phyloP scores from a whole-genome alignment of 768 basidiomycete genomes.

The Galerina marginata region DNA sequence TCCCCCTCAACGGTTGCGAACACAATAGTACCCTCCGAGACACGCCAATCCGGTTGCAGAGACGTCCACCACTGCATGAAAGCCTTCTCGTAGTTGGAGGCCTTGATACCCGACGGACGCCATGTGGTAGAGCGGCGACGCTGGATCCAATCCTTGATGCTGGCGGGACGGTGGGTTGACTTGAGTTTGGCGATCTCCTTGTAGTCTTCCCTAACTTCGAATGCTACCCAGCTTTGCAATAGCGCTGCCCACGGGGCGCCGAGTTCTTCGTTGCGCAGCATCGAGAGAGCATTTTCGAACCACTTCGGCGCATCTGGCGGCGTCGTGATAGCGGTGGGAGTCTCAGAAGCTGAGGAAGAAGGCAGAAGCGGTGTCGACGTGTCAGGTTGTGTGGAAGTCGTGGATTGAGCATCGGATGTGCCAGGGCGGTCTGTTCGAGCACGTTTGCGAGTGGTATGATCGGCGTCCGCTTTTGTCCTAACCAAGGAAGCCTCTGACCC shows the following conservation, averaged over 20 bases:
- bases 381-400: background rate
- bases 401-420: too few species aligned
- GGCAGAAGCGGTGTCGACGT: background rate
- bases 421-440: too few species aligned
- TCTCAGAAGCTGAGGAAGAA: background rate
- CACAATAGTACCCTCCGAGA: background rate
- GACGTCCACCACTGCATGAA: slow-evolving; percentile 13
- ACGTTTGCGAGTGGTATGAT: too few species aligned
- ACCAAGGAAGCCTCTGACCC: too few species aligned
- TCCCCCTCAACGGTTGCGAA: background rate
- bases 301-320: slow-evolving; percentile 1
- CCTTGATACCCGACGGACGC: background rate
- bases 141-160: slow-evolving; percentile 13
- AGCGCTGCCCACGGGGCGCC: background rate
- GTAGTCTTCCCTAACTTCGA: slow-evolving; percentile 1
- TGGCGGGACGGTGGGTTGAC: background rate
- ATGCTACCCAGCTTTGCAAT: background rate
- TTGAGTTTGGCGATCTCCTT: background rate
- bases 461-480: too few species aligned
- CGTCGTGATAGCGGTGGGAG: background rate
- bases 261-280: background rate
- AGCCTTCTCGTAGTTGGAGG: background rate
- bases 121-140: slow-evolving; percentile 10
- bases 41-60: slow-evolving; percentile 17
- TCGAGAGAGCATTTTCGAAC: slow-evolving; percentile 2